Evolutionary conservation across 2,329 filamentous ascomycete genomes (phyloP).

Genomic region (Aspergillus oerlinghausenensis): DNA sequence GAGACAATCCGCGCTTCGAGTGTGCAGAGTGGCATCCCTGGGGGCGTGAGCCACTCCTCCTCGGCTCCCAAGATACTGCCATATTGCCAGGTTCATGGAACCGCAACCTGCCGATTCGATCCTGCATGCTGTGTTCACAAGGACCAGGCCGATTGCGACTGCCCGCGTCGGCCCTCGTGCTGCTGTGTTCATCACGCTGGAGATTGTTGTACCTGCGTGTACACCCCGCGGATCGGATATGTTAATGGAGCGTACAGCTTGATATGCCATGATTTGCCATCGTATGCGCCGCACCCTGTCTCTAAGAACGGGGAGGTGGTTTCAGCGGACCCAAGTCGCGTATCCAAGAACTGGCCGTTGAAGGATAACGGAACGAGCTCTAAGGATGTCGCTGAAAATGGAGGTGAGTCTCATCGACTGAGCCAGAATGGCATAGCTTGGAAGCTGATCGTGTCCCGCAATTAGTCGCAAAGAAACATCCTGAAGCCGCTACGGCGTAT

Average conservation of each 20-base stretch:
- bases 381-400: neutral
- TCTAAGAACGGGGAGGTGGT: neutral
- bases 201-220: slow-evolving; percentile 16
- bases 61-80: neutral
- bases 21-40: neutral
- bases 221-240: neutral
- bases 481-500: neutral
- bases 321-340: neutral
- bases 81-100: neutral
- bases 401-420: neutral
- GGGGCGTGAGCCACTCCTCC: neutral
- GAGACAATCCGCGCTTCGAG: neutral
- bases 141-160: slow-evolving; percentile 6
- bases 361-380: neutral
- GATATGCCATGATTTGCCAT: neutral
- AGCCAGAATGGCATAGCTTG: neutral
- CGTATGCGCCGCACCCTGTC: neutral
- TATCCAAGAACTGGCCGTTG: neutral
- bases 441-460: neutral
- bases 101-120: slow-evolving; percentile 12
- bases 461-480: neutral
- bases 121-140: slow-evolving; percentile 16
- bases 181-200: slow-evolving; percentile 19
- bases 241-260: neutral
- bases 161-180: slow-evolving; percentile 14